These are phyloP conservation scores for Byssothecium circinans DNA, from an alignment of 2,329 filamentous ascomycete genomes.

Conservation along the genomic window DNA sequence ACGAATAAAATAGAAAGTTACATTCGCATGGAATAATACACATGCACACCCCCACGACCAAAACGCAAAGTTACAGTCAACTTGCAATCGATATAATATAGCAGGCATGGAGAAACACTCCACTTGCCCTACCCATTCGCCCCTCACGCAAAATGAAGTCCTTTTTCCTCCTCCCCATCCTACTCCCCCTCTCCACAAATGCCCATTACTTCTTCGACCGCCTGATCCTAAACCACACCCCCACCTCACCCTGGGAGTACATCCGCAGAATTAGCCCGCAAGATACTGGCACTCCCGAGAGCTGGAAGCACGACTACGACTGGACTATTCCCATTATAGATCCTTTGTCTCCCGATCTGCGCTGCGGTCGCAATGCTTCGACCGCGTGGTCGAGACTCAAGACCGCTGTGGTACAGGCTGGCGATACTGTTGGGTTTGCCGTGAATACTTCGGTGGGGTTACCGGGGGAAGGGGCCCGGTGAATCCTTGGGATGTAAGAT, in stretches of 20 bases:
- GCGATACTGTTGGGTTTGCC: conserved; percentile 17
- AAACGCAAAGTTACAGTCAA: neutral
- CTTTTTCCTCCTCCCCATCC: neutral
- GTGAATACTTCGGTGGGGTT: conserved; percentile 11
- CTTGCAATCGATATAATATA: no score
- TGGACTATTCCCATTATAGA: conserved; percentile 10
- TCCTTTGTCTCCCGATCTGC: conserved; percentile 11
- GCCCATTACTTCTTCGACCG: conserved; percentile 17
- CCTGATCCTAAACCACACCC: conserved; percentile 15
- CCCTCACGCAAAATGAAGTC: no score
- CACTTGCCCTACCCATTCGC: no score
- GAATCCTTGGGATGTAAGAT: conserved; percentile 15
- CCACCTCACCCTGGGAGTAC: conserved; percentile 19
- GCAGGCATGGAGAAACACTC: no score
- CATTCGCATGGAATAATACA: neutral
- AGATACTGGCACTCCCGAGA: neutral
- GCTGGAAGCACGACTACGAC: conserved; percentile 7
- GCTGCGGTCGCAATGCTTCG: conserved; percentile 14
- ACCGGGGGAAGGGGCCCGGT: conserved; percentile 4
- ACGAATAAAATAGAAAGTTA: neutral
- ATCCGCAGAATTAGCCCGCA: conserved; percentile 14
- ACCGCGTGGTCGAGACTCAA: conserved; percentile 13
- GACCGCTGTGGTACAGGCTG: conserved; percentile 13
- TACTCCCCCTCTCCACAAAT: neutral
- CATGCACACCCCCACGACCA: neutral